Evolutionary conservation across 2,329 filamentous ascomycete genomes (phyloP).

Genomic region (Lachnum nothofagi): DNA sequence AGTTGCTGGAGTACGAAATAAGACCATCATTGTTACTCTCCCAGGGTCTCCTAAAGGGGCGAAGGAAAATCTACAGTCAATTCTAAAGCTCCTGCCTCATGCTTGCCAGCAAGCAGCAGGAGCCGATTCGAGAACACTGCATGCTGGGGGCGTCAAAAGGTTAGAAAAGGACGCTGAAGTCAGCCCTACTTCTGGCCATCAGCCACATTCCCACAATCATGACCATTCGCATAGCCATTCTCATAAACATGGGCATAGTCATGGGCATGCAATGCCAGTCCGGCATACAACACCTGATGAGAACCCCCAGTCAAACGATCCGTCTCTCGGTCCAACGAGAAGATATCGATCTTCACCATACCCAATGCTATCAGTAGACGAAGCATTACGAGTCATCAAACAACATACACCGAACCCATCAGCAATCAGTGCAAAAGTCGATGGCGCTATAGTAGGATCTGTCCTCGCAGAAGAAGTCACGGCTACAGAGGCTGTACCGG

Average conservation of each 20-base stretch:
- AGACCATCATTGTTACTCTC: slow-evolving; percentile 77
- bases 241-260: slow-evolving; percentile 55
- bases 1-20: slow-evolving; percentile 79
- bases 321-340: slow-evolving; percentile 55
- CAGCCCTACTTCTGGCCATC: slow-evolving; percentile 32
- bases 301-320: slow-evolving; percentile 55
- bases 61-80: slow-evolving; percentile 82
- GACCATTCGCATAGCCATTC: slow-evolving; percentile 45
- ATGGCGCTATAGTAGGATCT: slow-evolving; percentile 63
- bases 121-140: slow-evolving; percentile 71
- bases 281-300: slow-evolving; percentile 66
- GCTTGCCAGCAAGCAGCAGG: slow-evolving; percentile 88
- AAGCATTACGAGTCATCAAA: slow-evolving; percentile 70
- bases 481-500: slow-evolving; percentile 78
- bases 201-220: slow-evolving; percentile 43
- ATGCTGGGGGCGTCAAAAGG: slow-evolving; percentile 75
- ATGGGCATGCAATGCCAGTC: slow-evolving; percentile 59
- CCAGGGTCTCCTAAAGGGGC: slow-evolving; percentile 95
- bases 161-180: slow-evolving; percentile 80
- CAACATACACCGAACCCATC: slow-evolving; percentile 63
- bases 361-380: slow-evolving; percentile 80
- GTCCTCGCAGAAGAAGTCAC: slow-evolving; percentile 79
- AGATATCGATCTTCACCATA: slow-evolving; percentile 84
- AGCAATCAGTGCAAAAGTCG: slow-evolving; percentile 54
- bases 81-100: slow-evolving; percentile 87